Conservation (phyloP, 805 yeast species). For the Dipodascopsis uninucleata region DNA sequence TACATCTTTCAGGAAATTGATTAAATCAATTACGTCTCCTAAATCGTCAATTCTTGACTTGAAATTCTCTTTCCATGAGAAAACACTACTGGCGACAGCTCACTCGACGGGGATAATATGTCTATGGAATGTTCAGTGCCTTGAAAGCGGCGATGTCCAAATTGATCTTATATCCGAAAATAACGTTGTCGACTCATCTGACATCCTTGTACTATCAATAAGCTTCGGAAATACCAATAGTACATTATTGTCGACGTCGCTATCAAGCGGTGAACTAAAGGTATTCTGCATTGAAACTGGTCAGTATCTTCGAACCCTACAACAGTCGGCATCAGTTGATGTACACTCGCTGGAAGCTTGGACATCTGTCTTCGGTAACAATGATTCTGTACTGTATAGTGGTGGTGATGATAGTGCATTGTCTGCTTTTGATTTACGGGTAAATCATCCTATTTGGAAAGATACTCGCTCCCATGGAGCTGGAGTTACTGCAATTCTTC, state of each 20-base stretch:
- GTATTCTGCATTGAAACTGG: conserved; percentile 31
- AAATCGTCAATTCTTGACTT: conserved; percentile 65
- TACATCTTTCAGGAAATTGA: conserved; percentile 7
- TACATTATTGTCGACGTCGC: conserved; percentile 49
- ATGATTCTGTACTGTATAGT: conserved; percentile 47
- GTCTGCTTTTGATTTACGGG: conserved; percentile 39
- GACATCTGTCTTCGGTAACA: conserved; percentile 67
- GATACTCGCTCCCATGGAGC: conserved; percentile 69
- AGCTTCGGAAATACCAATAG: conserved; percentile 49
- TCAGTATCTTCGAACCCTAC: background rate
- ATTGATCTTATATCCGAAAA: background rate
- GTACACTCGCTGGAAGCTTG: conserved; percentile 78
- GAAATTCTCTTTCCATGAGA: conserved; percentile 58
- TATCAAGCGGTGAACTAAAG: conserved; percentile 61
- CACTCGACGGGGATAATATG: conserved; percentile 77
- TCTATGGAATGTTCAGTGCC: conserved; percentile 51
- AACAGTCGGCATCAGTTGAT: background rate
- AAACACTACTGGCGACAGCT: conserved; percentile 50
- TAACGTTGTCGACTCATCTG: conserved; percentile 6
- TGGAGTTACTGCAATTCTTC: conserved; percentile 81
- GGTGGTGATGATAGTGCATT: conserved; percentile 89
- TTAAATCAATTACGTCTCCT: conserved; percentile 25
- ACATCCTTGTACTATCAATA: conserved; percentile 48
- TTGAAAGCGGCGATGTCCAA: conserved; percentile 4
- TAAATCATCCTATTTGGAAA: conserved; percentile 29